phyloP scores from a whole-genome alignment of 2,329 filamentous ascomycete genomes.

The Fusarium veterinarium region DNA sequence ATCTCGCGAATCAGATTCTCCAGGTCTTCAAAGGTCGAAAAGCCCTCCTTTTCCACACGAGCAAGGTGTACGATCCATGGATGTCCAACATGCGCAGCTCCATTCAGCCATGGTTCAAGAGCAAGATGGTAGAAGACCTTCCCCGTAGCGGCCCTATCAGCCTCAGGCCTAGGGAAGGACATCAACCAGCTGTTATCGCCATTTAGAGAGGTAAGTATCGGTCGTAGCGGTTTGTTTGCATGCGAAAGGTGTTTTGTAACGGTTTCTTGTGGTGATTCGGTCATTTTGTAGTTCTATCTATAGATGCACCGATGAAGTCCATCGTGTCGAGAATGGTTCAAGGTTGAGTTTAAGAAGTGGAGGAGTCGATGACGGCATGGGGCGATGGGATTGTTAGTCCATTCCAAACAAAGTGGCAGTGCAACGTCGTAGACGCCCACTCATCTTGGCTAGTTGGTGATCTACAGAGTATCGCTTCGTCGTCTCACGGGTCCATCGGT shows the following conservation, averaged over 20 bases:
- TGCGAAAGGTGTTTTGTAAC: background rate
- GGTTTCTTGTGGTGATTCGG: background rate
- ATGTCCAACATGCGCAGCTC: slow-evolving; percentile 31
- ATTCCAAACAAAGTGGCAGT: background rate
- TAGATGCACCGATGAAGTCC: background rate
- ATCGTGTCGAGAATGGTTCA: background rate
- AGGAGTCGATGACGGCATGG: slow-evolving; percentile 3
- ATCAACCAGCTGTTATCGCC: slow-evolving; percentile 52
- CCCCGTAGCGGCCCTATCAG: slow-evolving; percentile 30
- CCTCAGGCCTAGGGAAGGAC: slow-evolving; percentile 47
- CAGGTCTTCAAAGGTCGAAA: slow-evolving; percentile 18
- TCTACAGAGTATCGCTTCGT: background rate
- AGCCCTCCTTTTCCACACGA: background rate
- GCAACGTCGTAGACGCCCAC: background rate
- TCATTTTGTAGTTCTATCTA: background rate
- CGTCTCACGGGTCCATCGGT: background rate
- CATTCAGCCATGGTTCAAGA: slow-evolving; percentile 50
- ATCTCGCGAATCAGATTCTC: slow-evolving; percentile 34
- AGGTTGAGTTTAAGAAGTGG: background rate
- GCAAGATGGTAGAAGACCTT: slow-evolving; percentile 49
- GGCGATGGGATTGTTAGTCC: background rate
- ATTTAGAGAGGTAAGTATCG: slow-evolving; percentile 49
- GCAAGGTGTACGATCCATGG: slow-evolving; percentile 42
- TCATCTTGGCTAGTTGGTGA: background rate
- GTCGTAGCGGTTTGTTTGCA: slow-evolving; percentile 16